Evolutionary conservation across 192 early-diverging fungal species (phyloP).

Genomic region (Cetraspora pellucida): DNA sequence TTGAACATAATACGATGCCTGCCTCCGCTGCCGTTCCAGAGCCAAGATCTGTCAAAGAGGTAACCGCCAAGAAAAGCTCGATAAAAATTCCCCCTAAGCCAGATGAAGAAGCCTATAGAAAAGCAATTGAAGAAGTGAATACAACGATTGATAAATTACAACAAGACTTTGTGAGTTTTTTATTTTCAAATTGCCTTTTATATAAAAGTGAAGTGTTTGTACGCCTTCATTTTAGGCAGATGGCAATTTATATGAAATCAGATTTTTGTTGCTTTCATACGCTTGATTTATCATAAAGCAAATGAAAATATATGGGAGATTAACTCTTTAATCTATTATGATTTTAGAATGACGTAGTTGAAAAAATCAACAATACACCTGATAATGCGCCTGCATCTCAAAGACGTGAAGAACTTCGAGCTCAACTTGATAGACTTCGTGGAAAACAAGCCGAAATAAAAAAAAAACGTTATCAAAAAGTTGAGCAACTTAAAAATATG

Average conservation of each 20-base stretch:
- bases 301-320: neutral
- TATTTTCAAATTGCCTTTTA: neutral
- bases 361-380: constrained; percentile 58
- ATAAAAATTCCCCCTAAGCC: constrained; percentile 47
- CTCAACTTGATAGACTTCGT: constrained; percentile 66
- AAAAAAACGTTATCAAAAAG: constrained; percentile 67
- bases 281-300: neutral
- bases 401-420: constrained; percentile 62
- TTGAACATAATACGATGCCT: neutral
- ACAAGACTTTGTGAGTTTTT: constrained; percentile 51
- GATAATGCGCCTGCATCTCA: constrained; percentile 56
- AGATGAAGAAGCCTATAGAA: constrained; percentile 52
- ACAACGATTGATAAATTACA: constrained; percentile 58
- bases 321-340: neutral
- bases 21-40: neutral
- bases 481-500: constrained; percentile 72
- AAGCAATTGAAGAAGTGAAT: constrained; percentile 55
- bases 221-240: neutral
- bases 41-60: neutral
- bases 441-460: constrained; percentile 72
- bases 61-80: neutral
- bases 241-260: neutral
- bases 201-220: neutral
- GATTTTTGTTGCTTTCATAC: neutral
- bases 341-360: constrained; percentile 57